Evolutionary conservation across 331 rosid species (phyloP).

Genomic region (Ulmus americana): DNA sequence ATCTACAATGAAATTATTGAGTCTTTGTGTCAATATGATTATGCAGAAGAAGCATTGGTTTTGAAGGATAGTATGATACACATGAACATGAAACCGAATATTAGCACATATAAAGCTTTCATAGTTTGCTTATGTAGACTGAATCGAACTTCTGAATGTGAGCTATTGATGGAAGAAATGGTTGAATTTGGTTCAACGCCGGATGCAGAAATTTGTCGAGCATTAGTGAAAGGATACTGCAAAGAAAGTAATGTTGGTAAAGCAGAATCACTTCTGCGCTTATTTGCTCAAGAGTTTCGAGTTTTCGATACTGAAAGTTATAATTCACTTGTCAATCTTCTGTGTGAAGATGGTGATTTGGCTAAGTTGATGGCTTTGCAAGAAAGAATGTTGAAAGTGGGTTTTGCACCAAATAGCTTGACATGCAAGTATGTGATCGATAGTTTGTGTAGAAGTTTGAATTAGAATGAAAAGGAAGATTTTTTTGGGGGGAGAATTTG

Average conservation of each 20-base stretch:
- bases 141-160: constrained; percentile 50
- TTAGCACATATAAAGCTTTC: constrained; percentile 41
- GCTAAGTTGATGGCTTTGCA: constrained; percentile 60
- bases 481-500: neutral
- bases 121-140: constrained; percentile 44
- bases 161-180: constrained; percentile 59
- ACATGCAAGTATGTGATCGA: constrained; percentile 55
- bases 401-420: constrained; percentile 56
- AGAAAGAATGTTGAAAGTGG: constrained; percentile 57
- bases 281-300: constrained; percentile 51
- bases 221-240: constrained; percentile 56
- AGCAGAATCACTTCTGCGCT: constrained; percentile 56
- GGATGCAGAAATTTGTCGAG: constrained; percentile 42
- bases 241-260: constrained; percentile 38
- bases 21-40: constrained; percentile 46
- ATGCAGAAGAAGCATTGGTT: constrained; percentile 45
- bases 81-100: constrained; percentile 34
- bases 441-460: constrained; percentile 44
- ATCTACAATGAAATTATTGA: constrained; percentile 43
- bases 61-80: constrained; percentile 48
- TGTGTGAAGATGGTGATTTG: constrained; percentile 48
- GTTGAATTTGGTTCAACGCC: constrained; percentile 44
- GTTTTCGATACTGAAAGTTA: constrained; percentile 64
- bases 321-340: constrained; percentile 48
- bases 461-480: constrained; percentile 1